phyloP scores from a whole-genome alignment of 2,329 filamentous ascomycete genomes.

The Aspergillus fischeri region DNA sequence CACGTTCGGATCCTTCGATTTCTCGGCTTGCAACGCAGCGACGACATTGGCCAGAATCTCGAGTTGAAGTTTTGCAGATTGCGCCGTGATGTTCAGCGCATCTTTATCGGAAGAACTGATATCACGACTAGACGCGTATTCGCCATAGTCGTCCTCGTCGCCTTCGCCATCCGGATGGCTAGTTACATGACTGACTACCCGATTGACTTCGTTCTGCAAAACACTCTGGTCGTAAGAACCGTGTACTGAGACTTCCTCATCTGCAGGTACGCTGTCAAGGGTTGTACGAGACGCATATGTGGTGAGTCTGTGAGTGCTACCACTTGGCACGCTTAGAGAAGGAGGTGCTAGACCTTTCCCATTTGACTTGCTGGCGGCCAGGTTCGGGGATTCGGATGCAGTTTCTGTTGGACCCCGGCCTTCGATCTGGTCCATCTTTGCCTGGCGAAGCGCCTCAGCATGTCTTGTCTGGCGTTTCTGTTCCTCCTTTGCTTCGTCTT shows the following conservation, averaged over 20 bases:
- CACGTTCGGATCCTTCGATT: slow-evolving; percentile 63
- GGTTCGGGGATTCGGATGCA: slow-evolving; percentile 34
- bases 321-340: slow-evolving; percentile 33
- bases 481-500: slow-evolving; percentile 92
- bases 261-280: slow-evolving; percentile 46
- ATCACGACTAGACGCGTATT: slow-evolving; percentile 75
- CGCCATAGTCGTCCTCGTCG: slow-evolving; percentile 71
- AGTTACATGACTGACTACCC: slow-evolving; percentile 46
- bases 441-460: slow-evolving; percentile 71
- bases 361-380: slow-evolving; percentile 30
- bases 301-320: slow-evolving; percentile 45
- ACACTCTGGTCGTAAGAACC: slow-evolving; percentile 57
- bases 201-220: slow-evolving; percentile 46
- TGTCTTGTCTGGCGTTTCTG: slow-evolving; percentile 70
- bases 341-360: slow-evolving; percentile 35
- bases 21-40: slow-evolving; percentile 71
- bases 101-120: slow-evolving; percentile 75
- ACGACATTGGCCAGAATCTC: slow-evolving; percentile 86
- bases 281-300: slow-evolving; percentile 45
- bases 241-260: slow-evolving; percentile 51
- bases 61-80: slow-evolving; percentile 87
- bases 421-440: slow-evolving; percentile 69
- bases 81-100: slow-evolving; percentile 93
- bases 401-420: slow-evolving; percentile 44
- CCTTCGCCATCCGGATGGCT: slow-evolving; percentile 57